Evolutionary conservation across 768 basidiomycete genomes (phyloP), one percentile per base, ranked within the genome.

Genomic region (Cyathus striatus): DNA sequence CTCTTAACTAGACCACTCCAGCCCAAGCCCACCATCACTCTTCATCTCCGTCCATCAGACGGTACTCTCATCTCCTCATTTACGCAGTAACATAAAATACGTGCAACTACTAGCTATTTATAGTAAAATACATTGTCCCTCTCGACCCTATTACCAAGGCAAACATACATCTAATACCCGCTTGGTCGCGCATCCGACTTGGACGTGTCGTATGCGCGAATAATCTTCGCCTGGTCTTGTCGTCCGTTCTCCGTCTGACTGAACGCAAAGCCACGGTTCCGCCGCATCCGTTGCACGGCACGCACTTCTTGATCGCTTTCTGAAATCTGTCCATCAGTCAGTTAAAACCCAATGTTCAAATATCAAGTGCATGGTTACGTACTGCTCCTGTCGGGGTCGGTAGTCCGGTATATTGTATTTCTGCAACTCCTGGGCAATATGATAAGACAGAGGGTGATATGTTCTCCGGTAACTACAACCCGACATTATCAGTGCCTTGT

Each of bases 251-350:
- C 94, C 2, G 93, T 96, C 64, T 97, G 94, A 61, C 88, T 92
- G 72, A 99, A 99, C 3, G 96, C 96, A 60, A 98, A 99, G 3
- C 96, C 96, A 38, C 96, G 83, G 49, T 91, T 96, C 44, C 90
- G 77, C 12, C 96, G 85, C 88, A 98, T 91, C 24, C 96, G 82
- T 59, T 99, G 96, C 2, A 93, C 90, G 0, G 96, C 96, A n/a
- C 96, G 82, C 10, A 99, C 96, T 62, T 99, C 66, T 97, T 98
- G 75, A 99, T 99, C 13, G 96, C 96, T 61, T 97, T 96, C 64
- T 97, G 93, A 68, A 96, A 96, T 63, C 90, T 94, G 44, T 39
- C 26, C 23, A 26, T 49, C 43, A 53, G 38, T n/a, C 25, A 39
- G 16, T 7, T 30, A 18, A 21, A 38, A 10, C 24, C 25, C 20